Base-by-base conservation (phyloP, 257 asterid genomes). In the Solanum sparsipilum region DNA sequence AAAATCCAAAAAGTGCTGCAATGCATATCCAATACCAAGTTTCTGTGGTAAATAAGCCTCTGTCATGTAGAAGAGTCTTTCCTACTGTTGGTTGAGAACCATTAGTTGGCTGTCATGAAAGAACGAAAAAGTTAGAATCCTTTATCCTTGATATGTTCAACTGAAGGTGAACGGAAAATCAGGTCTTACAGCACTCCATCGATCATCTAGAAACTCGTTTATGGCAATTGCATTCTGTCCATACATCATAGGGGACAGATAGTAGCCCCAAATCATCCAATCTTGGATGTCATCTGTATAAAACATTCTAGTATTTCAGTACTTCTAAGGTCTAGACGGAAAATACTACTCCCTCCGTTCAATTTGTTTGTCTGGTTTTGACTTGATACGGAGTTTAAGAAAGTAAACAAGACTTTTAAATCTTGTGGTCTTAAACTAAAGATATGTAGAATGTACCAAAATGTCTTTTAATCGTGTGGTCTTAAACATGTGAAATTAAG, bases 191-290 rank as follows among this genome's bases (percentile, higher is more conserved):
- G 93, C 71, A 88, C 96, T 93, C 99, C 99, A 96, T 93, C 98
- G 93, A 46, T 94, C 94, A n/a, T 91, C 85, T 9, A 96, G 94
- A 88, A 95, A 96, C 89, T 96, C 99, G 12, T 95, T 95, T 41
- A 95, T 93, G 88, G 98, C 97, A 34, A 96, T 92, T 31, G 99
- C 99, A 83, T 96, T 96, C 83, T 96, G 98, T 60, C 98, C 99
- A 38, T 96, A 96, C 95, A 91, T 95, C 99, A 96, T 94, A 32
- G 98, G 98, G 87, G 99, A 96, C 87, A 92, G 46, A 70, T 96
- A 96, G 92, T 96, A 96, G 4, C 98, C 98, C 99, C 99, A 96
- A 84, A 93, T 92, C 98, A 96, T 94, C 98, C 98, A 96, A 76
- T 87, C 88, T 88, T 93, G 84, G 29, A 96, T 94, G 88, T 94